phyloP scores from a whole-genome alignment of 495 filamentous ascomycete species.

The Wilcoxina mikolae region DNA sequence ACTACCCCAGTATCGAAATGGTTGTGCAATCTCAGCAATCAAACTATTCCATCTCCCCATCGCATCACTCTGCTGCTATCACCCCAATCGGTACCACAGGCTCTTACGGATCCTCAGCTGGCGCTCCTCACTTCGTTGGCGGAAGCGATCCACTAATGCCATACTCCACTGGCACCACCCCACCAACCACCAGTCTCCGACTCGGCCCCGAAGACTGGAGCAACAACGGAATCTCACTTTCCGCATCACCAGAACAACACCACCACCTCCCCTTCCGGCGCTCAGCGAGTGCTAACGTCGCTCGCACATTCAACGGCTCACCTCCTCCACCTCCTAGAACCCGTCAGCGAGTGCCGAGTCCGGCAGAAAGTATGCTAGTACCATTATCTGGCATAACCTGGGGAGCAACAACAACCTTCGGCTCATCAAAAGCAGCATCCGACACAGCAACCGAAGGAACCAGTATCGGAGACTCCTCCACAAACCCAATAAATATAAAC shows the following conservation, averaged over 20 bases:
- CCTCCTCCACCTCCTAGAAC: constrained; percentile 14
- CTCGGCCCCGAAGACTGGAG: constrained; percentile 49
- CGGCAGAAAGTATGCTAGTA: constrained; percentile 50
- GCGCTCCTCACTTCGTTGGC: constrained; percentile 41
- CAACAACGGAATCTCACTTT: constrained; percentile 9
- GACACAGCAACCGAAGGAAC: constrained; percentile 33
- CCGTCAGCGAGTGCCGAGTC: constrained; percentile 47
- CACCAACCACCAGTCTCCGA: constrained; percentile 39
- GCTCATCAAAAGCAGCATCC: constrained; percentile 34
- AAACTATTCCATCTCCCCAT: constrained; percentile 15
- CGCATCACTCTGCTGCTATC: constrained; percentile 35
- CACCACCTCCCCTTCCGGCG: constrained; percentile 35
- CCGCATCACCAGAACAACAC: constrained; percentile 26
- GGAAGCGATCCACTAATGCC: constrained; percentile 40
- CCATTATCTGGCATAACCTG: constrained; percentile 48
- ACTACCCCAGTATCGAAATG: constrained; percentile 48
- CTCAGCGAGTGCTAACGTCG: too few relatives aligned
- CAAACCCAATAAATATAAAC: constrained; percentile 41
- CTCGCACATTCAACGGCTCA: constrained; percentile 15
- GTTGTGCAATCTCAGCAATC: constrained; percentile 38
- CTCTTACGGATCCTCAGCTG: constrained; percentile 42
- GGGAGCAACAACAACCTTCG: constrained; percentile 47
- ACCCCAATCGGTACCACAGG: constrained; percentile 45
- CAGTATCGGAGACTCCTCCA: constrained; percentile 26
- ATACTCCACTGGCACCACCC: constrained; percentile 30